Base-by-base conservation (phyloP, 306 rosid genomes). In the Quercus aquifolioides region DNA sequence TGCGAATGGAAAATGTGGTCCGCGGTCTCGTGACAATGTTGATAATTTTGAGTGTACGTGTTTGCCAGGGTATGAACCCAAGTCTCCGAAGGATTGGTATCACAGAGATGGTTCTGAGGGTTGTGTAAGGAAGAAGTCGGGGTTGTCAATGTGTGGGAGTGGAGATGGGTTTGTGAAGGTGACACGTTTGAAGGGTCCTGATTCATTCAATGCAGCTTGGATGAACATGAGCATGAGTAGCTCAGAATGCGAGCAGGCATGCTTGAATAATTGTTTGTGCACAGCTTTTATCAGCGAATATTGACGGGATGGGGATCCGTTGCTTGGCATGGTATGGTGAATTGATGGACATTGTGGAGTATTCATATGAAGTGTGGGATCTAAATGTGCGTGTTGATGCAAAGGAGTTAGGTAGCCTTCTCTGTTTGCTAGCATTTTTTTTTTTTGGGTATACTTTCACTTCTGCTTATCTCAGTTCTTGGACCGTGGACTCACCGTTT, bases 231-330 rank as follows among this genome's bases (percentile, higher is more conserved):
- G 49, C 17, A 51, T 69, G 21, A 65, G 75, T 69, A 69, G 49
- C 5, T 73, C 46, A n/a, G n/a, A 25, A 2, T 87, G 88, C 46
- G 14, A n/a, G 64, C 54, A 31, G 6, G 26, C 15, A 55, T 87
- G 88, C 65, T 63, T 79, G 14, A 35, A 38, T n/a, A 79, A 84
- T 23, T 87, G 90, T 52, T 54, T 76, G 43, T 87, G 88, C 74
- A 3, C 43, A 23, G 86, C 88, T 14, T 84, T 59, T 71, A 75
- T 73, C 2, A 76, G 46, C 79, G 33, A 55, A 60, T 6, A 74
- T 67, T 25, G 75, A 78, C 4, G 75, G 70, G 7, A 52, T 8
- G 13, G 76, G 70, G 20, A 69, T 33, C 38, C 59, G 70, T 25
- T 84, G 90, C 57, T 80, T 87, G 76, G 55, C 68, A 17, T 84